A percentile compares a stretch with the other conserved stretches of the same genome.
These are phyloP conservation scores for Ascochyta rabiei DNA, from an alignment of 2,329 filamentous ascomycete species.

Conservation along the genomic window DNA sequence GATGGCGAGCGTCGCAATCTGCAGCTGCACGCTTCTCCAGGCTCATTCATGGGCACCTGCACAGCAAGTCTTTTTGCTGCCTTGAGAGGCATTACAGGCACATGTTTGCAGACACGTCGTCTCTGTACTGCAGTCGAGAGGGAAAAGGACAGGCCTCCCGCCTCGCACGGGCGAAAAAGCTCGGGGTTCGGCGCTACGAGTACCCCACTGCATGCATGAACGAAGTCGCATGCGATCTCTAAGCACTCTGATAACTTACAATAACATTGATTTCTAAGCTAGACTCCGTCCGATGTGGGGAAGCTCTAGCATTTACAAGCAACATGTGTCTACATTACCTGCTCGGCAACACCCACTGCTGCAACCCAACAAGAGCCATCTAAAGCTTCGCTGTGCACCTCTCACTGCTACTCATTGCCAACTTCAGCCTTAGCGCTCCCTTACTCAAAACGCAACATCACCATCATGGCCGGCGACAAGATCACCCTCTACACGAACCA, in stretches of 20 bases:
- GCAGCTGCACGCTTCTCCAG: not conserved
- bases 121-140: not conserved
- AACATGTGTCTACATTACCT: not conserved
- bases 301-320: conserved; percentile 3
- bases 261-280: conserved; percentile 38
- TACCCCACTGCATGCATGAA: conserved; percentile 25
- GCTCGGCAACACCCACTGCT: not conserved
- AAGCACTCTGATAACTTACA: conserved; percentile 27
- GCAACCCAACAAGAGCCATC: not conserved
- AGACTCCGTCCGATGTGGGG: conserved; percentile 4
- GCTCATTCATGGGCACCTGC: not conserved
- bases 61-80: not conserved
- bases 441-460: conserved; percentile 7
- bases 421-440: not conserved
- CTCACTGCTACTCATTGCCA: conserved; percentile 9
- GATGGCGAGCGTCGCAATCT: not conserved
- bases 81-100: too few relatives aligned
- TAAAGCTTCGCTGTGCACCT: not conserved
- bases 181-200: conserved; percentile 8
- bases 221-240: conserved; percentile 20
- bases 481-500: conserved; percentile 75
- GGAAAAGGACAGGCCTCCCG: not conserved
- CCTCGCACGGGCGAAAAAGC: conserved; percentile 13
- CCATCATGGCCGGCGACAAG: conserved; percentile 43
- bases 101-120: too few relatives aligned